Evolutionary conservation across 2,329 filamentous ascomycete species (phyloP), one percentile per base, ranked within the genome.

Genomic region (Pyrenophora seminiperda): DNA sequence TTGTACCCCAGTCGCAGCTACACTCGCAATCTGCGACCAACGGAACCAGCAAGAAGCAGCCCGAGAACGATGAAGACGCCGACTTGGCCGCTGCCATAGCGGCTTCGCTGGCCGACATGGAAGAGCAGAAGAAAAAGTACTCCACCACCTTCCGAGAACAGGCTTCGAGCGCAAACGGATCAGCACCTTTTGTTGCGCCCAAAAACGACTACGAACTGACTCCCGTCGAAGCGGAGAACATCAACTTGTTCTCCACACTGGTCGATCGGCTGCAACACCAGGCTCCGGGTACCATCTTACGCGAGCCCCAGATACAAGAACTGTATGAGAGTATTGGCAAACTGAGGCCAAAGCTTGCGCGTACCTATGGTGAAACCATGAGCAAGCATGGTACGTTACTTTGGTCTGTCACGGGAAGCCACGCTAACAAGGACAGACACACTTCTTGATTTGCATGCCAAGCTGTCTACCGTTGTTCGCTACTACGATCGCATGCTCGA

Each of bases 401-500:
- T 14, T 29, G n/a, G 3, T 4, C 17, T 3, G 17, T 17, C 5
- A 6, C n/a, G 2, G 38, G 9, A 19, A 7, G 10, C 6, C 5
- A 20, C 6, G 9, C 75, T 81, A 65, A 81, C 57, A 10, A 22
- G 6, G 5, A 17, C 54, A 94, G 92, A 99, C 71, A 94, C 93
- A 0, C 81, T 99, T 7, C 83, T 97, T 18, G 94, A 99, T 71
- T 79, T 99, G 0, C 94, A 99, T 70, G 89, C 91, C 14, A 99
- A 99, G 71, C 79, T 99, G 18, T 94, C 93, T 0, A 97, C 93
- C 0, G 94, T 97, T 19, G 94, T 99, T 4, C 85, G 94, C 27
- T 97, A 97, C 70, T 99, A 99, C 69, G 94, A 99, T 73, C 86
- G 91, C 32, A 97, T 99, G 94, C 81, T 99, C 13, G 94, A 99